Evolutionary conservation across 2,329 filamentous ascomycete genomes (phyloP), one percentile per base, ranked within the genome.

Genomic region (Escovopsis sp.): DNA sequence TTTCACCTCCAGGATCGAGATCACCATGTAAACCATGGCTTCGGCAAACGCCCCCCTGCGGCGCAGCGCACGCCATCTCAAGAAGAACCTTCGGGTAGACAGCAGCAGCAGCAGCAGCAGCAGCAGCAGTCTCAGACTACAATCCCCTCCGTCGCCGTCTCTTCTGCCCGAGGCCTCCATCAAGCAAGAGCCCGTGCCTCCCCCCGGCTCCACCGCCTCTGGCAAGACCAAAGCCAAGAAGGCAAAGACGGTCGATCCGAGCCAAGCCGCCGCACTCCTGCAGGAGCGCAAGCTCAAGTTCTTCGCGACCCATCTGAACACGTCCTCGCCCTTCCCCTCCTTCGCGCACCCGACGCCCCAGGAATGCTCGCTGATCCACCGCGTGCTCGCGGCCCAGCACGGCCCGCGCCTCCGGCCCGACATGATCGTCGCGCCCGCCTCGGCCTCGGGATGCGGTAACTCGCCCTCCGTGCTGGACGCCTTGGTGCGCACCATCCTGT

Each of bases 341-440:
- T 84, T 79, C 54, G 52, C 61, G 3, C 76, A 70, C 47, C 84
- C 84, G 0, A 84, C 79, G 0, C 57, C 71, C 0, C 69, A 72
- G 27, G 80, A 87, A 53, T 86, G 82, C 57, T 65, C 72, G 45
- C 69, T 77, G 43, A 80, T 85, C n/a, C 75, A 77, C 45, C 60
- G 63, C 4, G 68, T 87, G 24, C 71, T 91, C 0, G 68, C 75
- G 2, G 63, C 63, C 7, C 59, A 79, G 0, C 83, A 89, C 54
- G 83, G 84, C 10, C 67, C 72, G 41, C 70, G 81, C 24, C 57
- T 61, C 34, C 71, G 74, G 0, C 84, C 84, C 0, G 66, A 71
- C 9, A 67, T 66, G 1, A 67, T 84, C 3, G 73, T 78, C 4
- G 69, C 74, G 14, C 79, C 82, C 0, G 60, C 76, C 5, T 70